Base-by-base conservation (phyloP, 208 protist genomes). In the Leishmania gerbilli region DNA sequence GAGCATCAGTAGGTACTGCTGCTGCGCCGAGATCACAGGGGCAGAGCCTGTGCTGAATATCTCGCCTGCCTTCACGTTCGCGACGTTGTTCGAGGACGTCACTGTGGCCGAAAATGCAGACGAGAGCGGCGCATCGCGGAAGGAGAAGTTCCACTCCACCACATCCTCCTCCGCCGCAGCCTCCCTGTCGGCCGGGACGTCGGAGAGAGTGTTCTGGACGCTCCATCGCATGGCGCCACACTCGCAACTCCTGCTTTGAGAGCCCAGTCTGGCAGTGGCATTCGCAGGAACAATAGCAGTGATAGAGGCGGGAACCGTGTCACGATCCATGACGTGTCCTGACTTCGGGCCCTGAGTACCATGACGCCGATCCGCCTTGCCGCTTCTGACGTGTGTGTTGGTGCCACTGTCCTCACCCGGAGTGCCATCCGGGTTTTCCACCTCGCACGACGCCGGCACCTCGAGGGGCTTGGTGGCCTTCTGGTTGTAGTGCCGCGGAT, bases 401-500 rank as follows among this genome's bases (percentile, higher is more conserved):
- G 68, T 60, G 47, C 62, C 71, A 55, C 71, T 76, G 69, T 56
- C 75, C 55, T 78, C 83, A 15, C 15, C 74, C 34, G n/a, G 56
- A 7, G 76, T 68, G n/a, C 85, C 81, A 40, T 87, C 89, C 40
- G 34, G 71, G 6, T 74, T 64, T 55, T 74, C 77, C 71, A 51
- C 51, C n/a, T 88, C 85, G 27, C 77, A 72, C 8, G 85, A 75
- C 5, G 91, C 88, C 15, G 88, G 82, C 34, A 88, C 85, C 47
- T 69, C 64, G 58, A 95, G 86, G 24, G 86, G 85, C 67, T 21
- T 34, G 15, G 90, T 92, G 0, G 94, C 87, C 31, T 74, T 37
- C 71, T 89, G 90, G 74, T 90, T 87, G 84, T 90, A 94, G 37
- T 85, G 75, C 62, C 95, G 93, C 1, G 92, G 87, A 80, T 98